Conservation (phyloP, 164 flowering plant species). For the Nymphaea colorata region DNA sequence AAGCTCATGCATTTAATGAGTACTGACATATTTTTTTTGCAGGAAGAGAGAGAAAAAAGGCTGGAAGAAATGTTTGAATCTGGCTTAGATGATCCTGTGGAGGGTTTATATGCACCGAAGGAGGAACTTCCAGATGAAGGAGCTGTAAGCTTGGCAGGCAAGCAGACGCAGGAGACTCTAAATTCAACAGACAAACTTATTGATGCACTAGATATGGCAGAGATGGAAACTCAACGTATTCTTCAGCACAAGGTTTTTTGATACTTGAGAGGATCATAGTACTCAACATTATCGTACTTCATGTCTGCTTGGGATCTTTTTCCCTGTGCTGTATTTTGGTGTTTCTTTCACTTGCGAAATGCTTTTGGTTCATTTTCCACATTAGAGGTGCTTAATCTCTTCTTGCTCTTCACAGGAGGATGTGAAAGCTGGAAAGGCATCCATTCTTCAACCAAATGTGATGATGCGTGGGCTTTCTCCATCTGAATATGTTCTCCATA, state of each 20-base stretch:
- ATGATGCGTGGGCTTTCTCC: slow-evolving; percentile 80
- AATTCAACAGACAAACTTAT: slow-evolving; percentile 67
- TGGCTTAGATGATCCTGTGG: slow-evolving; percentile 61
- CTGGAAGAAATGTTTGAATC: slow-evolving; percentile 90
- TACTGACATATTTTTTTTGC: slow-evolving; percentile 11
- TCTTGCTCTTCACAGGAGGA: slow-evolving; percentile 43
- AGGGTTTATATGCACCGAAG: slow-evolving; percentile 44
- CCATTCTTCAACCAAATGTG: slow-evolving; percentile 55
- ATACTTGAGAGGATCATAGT: too few species aligned
- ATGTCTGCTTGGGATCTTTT: too few species aligned
- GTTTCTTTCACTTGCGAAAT: not conserved
- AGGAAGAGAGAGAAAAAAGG: slow-evolving; percentile 97
- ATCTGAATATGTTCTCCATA: slow-evolving; percentile 70
- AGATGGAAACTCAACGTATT: slow-evolving; percentile 56
- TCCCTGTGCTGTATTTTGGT: not conserved
- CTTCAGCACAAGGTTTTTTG: slow-evolving; percentile 53
- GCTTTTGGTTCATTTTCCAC: not conserved
- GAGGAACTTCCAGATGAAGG: slow-evolving; percentile 94
- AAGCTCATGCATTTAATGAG: not conserved
- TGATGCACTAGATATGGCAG: slow-evolving; percentile 82
- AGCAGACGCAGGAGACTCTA: slow-evolving; percentile 79
- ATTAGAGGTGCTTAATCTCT: not conserved
- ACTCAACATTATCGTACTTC: too few species aligned
- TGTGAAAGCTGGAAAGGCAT: slow-evolving; percentile 31
- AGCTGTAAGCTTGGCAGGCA: slow-evolving; percentile 79